phyloP scores from a whole-genome alignment of 192 early-diverging fungal species.

The Linnemannia hyalina region DNA sequence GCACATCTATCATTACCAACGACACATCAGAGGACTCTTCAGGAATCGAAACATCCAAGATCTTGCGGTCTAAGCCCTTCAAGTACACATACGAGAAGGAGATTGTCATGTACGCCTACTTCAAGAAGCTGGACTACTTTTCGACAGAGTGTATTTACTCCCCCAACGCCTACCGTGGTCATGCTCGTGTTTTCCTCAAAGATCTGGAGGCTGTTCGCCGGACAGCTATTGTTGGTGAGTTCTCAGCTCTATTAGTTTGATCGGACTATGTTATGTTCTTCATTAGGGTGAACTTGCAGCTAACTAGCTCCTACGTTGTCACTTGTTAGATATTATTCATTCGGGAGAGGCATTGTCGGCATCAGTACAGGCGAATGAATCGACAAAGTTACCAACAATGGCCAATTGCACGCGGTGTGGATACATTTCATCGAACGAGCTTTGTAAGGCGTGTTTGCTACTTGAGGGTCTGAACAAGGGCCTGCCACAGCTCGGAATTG shows the following conservation, averaged over 20 bases:
- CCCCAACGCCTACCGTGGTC: conserved; percentile 96
- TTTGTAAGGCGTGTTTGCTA: conserved; percentile 96
- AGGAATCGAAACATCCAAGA: conserved; percentile 63
- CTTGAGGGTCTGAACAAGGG: conserved; percentile 95
- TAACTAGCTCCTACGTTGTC: not conserved
- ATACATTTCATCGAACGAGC: conserved; percentile 91
- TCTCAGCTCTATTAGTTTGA: not conserved
- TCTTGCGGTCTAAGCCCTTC: conserved; percentile 95
- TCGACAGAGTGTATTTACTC: conserved; percentile 99
- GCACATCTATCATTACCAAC: conserved; percentile 92
- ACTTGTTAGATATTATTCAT: conserved; percentile 88
- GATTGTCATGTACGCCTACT: conserved; percentile 99
- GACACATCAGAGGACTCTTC: conserved; percentile 65
- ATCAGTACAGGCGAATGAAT: conserved; percentile 67
- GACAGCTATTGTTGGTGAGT: conserved; percentile 84
- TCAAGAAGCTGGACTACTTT: conserved; percentile 97
- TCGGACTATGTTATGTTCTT: not conserved
- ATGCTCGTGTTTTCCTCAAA: conserved; percentile 95
- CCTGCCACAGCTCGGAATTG: conserved; percentile 79
- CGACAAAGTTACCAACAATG: conserved; percentile 73
- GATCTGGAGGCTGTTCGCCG: conserved; percentile 93
- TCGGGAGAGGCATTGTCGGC: conserved; percentile 88
- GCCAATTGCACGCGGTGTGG: conserved; percentile 89
- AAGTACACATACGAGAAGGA: conserved; percentile 99
- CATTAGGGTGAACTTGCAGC: not conserved